A percentile compares a stretch with the other conserved stretches of the same genome.
Conservation (phyloP, 2,329 filamentous ascomycete species). For the Sarocladiaceae sp. region DNA sequence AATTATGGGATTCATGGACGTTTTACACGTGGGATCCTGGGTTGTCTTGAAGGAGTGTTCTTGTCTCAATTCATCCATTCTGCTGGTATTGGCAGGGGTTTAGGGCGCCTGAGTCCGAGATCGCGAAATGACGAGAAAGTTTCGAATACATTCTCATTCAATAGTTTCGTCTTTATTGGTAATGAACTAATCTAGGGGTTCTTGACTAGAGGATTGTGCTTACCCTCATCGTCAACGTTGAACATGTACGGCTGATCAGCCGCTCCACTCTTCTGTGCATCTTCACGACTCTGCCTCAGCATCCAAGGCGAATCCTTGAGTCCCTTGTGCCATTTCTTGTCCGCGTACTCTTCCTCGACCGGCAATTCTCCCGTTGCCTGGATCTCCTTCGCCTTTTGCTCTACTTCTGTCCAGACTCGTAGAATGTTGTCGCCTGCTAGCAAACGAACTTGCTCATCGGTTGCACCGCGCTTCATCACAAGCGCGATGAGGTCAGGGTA, state of each 20-base stretch:
- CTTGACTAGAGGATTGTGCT: constrained; percentile 11
- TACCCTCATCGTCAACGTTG: constrained; percentile 12
- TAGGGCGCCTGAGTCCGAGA: no score
- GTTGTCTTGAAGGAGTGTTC: no score
- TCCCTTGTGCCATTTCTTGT: constrained; percentile 22
- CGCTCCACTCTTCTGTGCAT: constrained; percentile 12
- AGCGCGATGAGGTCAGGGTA: constrained; percentile 28
- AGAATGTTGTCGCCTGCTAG: constrained; percentile 25
- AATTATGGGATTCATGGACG: no score
- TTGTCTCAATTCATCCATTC: no score
- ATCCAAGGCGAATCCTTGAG: constrained; percentile 20
- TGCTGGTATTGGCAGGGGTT: no score
- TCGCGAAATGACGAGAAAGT: no score
- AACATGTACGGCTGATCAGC: constrained; percentile 20
- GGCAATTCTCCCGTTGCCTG: constrained; percentile 17
- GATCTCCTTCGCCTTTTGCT: constrained; percentile 20
- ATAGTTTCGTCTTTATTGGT: no score
- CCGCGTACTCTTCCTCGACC: constrained; percentile 24
- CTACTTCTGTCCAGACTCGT: constrained; percentile 23
- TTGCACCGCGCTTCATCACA: constrained; percentile 23
- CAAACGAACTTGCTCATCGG: constrained; percentile 21
- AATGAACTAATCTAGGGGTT: constrained; percentile 1
- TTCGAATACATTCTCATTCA: no score
- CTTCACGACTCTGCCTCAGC: constrained; percentile 16
- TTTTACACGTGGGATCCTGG: no score